These are phyloP conservation scores for Phytophthora macrochlamydospora DNA, from an alignment of 352 stramenopile species.

Conservation along the genomic window DNA sequence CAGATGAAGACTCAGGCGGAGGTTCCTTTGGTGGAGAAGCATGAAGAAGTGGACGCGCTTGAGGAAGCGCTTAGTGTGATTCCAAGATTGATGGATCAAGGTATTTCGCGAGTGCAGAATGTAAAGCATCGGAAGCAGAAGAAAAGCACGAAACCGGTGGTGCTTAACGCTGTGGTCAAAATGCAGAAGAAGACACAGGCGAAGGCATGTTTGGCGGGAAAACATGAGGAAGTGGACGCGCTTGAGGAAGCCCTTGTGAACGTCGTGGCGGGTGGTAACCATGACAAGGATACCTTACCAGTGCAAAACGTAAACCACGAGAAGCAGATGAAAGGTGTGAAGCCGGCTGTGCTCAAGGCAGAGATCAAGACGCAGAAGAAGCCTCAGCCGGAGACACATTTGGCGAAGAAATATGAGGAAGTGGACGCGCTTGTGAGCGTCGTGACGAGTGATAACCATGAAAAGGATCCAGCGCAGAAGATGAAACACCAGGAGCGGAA, in stretches of 20 bases:
- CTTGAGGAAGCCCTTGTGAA: too few relatives aligned
- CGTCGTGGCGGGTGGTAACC: too few relatives aligned
- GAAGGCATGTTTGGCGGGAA: slow-evolving; percentile 11
- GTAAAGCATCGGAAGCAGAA: slow-evolving; percentile 8
- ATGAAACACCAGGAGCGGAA: too few relatives aligned
- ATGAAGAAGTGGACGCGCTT: not conserved
- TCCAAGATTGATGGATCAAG: not conserved
- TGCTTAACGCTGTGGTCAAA: not conserved
- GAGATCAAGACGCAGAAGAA: slow-evolving; percentile 4
- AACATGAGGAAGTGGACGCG: not conserved
- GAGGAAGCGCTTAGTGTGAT: not conserved
- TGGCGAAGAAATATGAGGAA: slow-evolving; percentile 6
- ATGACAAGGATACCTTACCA: not conserved
- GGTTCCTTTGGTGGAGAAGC: not conserved
- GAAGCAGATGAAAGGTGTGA: slow-evolving; percentile 10
- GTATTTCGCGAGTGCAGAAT: slow-evolving; percentile 8
- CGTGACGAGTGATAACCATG: too few relatives aligned
- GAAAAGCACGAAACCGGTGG: slow-evolving; percentile 10
- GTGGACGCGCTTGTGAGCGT: too few relatives aligned
- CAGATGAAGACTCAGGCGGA: slow-evolving; percentile 1
- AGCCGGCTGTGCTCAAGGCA: not conserved
- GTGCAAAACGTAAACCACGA: slow-evolving; percentile 13
- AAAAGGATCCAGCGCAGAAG: too few relatives aligned
- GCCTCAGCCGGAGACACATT: slow-evolving; percentile 11
- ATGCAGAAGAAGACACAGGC: not conserved